Percentiles rank a stretch among this genome's conserved stretches.
Evolutionary conservation across 1,284 basidiomycete species (phyloP).

Genomic region (Moesziomyces antarcticus): DNA sequence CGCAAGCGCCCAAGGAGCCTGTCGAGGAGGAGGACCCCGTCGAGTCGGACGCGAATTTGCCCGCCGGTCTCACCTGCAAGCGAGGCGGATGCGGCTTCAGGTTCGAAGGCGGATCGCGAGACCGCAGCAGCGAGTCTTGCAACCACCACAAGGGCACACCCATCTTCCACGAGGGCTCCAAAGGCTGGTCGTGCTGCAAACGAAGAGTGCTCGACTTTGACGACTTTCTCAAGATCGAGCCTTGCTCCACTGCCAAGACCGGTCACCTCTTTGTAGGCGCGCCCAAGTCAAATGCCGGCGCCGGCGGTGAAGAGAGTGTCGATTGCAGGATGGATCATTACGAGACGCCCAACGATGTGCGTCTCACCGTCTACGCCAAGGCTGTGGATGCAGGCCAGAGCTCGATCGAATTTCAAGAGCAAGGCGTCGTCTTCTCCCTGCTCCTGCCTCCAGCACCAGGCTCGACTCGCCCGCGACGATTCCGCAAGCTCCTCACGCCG

Average conservation of each 20-base stretch:
- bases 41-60: slow-evolving; percentile 24
- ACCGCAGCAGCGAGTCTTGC: slow-evolving; percentile 51
- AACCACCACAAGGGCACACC: slow-evolving; percentile 60
- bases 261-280: slow-evolving; percentile 62
- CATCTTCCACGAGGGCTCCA: slow-evolving; percentile 68
- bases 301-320: slow-evolving; percentile 38
- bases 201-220: slow-evolving; percentile 64
- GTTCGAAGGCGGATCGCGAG: slow-evolving; percentile 35
- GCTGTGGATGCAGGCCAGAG: slow-evolving; percentile 50
- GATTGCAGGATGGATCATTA: slow-evolving; percentile 66
- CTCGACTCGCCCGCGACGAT: slow-evolving; percentile 44
- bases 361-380: slow-evolving; percentile 64
- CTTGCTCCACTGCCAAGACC: slow-evolving; percentile 53
- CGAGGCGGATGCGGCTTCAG: slow-evolving; percentile 48
- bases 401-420: slow-evolving; percentile 51
- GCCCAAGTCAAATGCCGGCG: slow-evolving; percentile 18
- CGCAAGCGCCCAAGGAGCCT: slow-evolving; percentile 9
- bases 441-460: slow-evolving; percentile 47
- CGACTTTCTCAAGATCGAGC: slow-evolving; percentile 65
- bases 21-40: slow-evolving; percentile 40
- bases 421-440: slow-evolving; percentile 55
- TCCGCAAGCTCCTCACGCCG: slow-evolving; percentile 48
- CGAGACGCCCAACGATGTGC: slow-evolving; percentile 64
- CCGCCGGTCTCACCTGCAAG: slow-evolving; percentile 48
- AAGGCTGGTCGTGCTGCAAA: slow-evolving; percentile 66